These are phyloP conservation scores for Pyrus betulifolia DNA, from an alignment of 306 rosid species.

Conservation along the genomic window DNA sequence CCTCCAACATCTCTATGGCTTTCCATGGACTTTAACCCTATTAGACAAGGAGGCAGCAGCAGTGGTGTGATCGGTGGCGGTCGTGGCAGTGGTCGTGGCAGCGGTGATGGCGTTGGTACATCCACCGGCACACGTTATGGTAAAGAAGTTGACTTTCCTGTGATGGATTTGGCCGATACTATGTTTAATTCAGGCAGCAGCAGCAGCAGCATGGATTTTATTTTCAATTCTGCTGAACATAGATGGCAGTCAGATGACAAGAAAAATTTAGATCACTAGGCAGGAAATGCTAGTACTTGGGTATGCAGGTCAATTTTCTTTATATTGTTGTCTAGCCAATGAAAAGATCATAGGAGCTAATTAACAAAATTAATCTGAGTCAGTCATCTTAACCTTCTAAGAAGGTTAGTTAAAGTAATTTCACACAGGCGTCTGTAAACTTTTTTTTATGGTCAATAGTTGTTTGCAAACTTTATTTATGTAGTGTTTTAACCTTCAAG, in stretches of 20 bases:
- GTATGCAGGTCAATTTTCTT: not conserved
- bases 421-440: not conserved
- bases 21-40: constrained; percentile 17
- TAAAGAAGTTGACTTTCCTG: constrained; percentile 30
- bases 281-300: not conserved
- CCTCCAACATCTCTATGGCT: constrained; percentile 20
- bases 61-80: not conserved
- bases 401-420: not conserved
- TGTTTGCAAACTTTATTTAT: no score
- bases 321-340: not conserved
- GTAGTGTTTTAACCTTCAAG: not conserved
- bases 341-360: not conserved
- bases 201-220: constrained; percentile 52
- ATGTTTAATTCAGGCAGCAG: constrained; percentile 63
- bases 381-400: not conserved
- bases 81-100: not conserved
- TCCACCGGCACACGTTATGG: constrained; percentile 18
- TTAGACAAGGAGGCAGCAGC: not conserved
- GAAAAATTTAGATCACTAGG: constrained; percentile 5
- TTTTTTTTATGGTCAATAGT: no score
- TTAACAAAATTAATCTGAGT: not conserved
- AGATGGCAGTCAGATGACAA: constrained; percentile 31
- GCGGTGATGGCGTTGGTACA: constrained; percentile 14
- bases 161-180: constrained; percentile 50
- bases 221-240: constrained; percentile 31